phyloP scores from a whole-genome alignment of 2,329 filamentous ascomycete species.

The Sporothrix phasma region DNA sequence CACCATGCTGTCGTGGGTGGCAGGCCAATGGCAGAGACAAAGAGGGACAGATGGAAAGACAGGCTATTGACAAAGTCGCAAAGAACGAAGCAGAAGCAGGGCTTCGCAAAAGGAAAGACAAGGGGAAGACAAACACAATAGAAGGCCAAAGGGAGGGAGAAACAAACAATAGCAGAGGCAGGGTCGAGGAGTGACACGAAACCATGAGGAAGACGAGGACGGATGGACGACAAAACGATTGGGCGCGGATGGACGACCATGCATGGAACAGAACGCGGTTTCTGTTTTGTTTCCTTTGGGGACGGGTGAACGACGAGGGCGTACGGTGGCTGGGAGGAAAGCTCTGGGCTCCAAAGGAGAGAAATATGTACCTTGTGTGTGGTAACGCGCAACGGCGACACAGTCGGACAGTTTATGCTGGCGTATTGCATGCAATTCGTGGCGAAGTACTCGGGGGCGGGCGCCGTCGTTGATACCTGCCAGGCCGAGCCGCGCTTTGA shows the following conservation, averaged over 20 bases:
- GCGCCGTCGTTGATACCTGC: neutral
- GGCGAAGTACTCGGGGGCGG: neutral
- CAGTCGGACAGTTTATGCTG: neutral
- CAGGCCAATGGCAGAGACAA: constrained; percentile 1
- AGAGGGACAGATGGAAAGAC: neutral
- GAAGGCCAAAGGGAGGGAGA: neutral
- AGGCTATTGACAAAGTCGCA: neutral
- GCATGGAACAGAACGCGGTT: neutral
- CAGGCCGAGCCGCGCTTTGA: constrained; percentile 8
- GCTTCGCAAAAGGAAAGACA: neutral
- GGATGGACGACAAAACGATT: neutral
- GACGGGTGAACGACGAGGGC: neutral
- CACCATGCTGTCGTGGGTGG: constrained; percentile 1
- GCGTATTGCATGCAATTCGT: neutral
- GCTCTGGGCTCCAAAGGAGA: neutral
- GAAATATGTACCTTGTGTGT: neutral
- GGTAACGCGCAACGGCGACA: neutral
- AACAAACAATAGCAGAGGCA: neutral
- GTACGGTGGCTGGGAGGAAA: neutral
- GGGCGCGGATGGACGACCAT: neutral
- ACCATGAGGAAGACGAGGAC: neutral
- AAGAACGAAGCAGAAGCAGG: neutral
- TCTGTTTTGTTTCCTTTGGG: neutral
- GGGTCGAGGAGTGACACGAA: neutral
- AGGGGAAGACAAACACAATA: neutral